A percentile compares a stretch with the other conserved stretches of the same genome.
phyloP scores from a whole-genome alignment of 2,329 filamentous ascomycete species.

The Diaporthe longicolla region DNA sequence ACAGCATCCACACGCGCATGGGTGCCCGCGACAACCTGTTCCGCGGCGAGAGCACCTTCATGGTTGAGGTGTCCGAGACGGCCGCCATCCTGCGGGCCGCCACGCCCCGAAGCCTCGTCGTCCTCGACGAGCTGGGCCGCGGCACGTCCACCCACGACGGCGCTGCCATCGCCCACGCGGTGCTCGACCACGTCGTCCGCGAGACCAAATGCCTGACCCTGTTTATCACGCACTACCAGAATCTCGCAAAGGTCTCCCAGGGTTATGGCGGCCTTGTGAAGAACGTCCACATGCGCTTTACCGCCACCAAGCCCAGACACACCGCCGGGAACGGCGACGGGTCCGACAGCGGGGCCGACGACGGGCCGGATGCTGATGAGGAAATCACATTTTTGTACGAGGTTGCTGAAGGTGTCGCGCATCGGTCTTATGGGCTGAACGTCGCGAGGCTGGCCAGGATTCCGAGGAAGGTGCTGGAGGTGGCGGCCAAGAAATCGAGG shows the following conservation, averaged over 20 bases:
- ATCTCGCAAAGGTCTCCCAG: constrained; percentile 78
- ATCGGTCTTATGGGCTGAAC: constrained; percentile 94
- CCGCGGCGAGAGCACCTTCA: constrained; percentile 94
- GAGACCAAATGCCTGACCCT: constrained; percentile 84
- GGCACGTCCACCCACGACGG: constrained; percentile 97
- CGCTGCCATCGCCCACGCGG: constrained; percentile 93
- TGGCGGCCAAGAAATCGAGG: constrained; percentile 83
- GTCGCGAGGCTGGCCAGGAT: constrained; percentile 89
- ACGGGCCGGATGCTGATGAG: constrained; percentile 67
- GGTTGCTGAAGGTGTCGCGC: constrained; percentile 89
- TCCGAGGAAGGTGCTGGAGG: constrained; percentile 81
- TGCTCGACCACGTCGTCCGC: constrained; percentile 86
- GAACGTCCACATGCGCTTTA: constrained; percentile 97
- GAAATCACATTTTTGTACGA: constrained; percentile 97
- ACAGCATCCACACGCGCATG: constrained; percentile 96
- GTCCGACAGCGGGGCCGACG: constrained; percentile 49
- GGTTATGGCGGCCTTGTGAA: constrained; percentile 76
- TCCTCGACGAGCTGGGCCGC: constrained; percentile 93
- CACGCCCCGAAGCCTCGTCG: constrained; percentile 85
- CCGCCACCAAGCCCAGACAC: constrained; percentile 51
- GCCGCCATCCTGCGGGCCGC: constrained; percentile 91
- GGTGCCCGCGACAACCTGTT: constrained; percentile 97
- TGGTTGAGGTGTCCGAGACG: constrained; percentile 97
- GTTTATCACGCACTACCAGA: constrained; percentile 99
- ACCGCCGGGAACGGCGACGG: constrained; percentile 7